phyloP scores from a whole-genome alignment of 805 yeast genomes.

The Candida broadrunensis region DNA sequence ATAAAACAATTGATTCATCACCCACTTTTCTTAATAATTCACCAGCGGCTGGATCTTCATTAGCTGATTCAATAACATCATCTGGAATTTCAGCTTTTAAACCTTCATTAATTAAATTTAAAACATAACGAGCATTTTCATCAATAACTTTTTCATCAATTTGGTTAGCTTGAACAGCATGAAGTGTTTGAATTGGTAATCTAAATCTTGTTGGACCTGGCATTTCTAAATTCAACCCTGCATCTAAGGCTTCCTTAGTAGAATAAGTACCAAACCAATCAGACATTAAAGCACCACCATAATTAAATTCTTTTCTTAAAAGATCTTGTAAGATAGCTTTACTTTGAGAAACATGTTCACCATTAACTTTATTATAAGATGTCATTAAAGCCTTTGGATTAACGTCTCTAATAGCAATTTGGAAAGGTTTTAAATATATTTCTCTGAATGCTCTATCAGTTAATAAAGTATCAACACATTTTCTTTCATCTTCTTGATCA shows the following conservation, averaged over 20 bases:
- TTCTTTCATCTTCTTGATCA: constrained; percentile 58
- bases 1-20: constrained; percentile 52
- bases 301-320: constrained; percentile 55
- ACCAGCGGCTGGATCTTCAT: constrained; percentile 47
- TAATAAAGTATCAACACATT: constrained; percentile 45
- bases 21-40: constrained; percentile 43
- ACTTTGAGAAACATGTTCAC: constrained; percentile 52
- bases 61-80: constrained; percentile 31
- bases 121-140: constrained; percentile 46
- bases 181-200: constrained; percentile 37
- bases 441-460: constrained; percentile 64
- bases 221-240: constrained; percentile 65
- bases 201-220: constrained; percentile 58
- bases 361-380: constrained; percentile 61
- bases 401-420: constrained; percentile 51
- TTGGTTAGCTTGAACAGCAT: constrained; percentile 41
- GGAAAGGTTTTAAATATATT: constrained; percentile 62
- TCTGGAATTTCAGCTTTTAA: constrained; percentile 39
- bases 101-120: constrained; percentile 45
- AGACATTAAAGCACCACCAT: constrained; percentile 55
- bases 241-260: constrained; percentile 43
- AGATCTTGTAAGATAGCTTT: constrained; percentile 41
- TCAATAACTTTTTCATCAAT: constrained; percentile 41
- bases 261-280: constrained; percentile 66
- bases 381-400: constrained; percentile 60